Base-by-base conservation (phyloP, 2,329 filamentous ascomycete species). In the Ceratocystis eucalypticola region DNA sequence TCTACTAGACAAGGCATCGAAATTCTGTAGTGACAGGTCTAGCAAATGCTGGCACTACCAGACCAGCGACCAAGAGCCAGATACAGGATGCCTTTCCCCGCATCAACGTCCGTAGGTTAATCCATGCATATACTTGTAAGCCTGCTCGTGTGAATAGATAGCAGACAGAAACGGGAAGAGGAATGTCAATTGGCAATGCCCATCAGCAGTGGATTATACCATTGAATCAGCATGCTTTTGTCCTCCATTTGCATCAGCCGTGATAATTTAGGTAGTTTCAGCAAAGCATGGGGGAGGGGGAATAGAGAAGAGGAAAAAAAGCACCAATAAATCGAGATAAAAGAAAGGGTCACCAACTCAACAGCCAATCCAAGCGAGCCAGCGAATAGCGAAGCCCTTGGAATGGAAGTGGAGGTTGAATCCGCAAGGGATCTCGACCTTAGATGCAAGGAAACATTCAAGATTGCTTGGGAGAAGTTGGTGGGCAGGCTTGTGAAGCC, bases 181-280 rank as follows among this genome's bases (percentile, higher is more conserved):
- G 53, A 57, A 57, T 57, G 53, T 33, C 28, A 17, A 57, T 3
- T 15, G 10, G 53, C 15, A 30, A 57, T 10, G 10, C 4, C 22
- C 53, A 57, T 57, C 53, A 57, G 53, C 53, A 57, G 1, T 5
- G 30, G 53, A 57, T 57, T 57, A 50, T 22, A 28, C 17, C 22
- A 33, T 12, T 57, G 53, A 57, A 57, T 57, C 53, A 57, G 53
- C 25, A 57, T 57, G 53, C 53, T 57, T 57, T 57, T 41, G 37
- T 12, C 37, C 37, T 33, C 25, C 53, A 30, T 30, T 33, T 57
- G 5, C 53, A 57, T n/a, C 53, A 57, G 53, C 53, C 53, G 53
- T 57, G 53, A 57, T 57, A 28, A 57, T 12, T 30, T 17, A 57
- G 53, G 53, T 28, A 28, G 12, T 57, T 25, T 57, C 22, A 57